Evolutionary conservation across 2,329 filamentous ascomycete genomes (phyloP).

Genomic region (Fusarium decemcellulare): DNA sequence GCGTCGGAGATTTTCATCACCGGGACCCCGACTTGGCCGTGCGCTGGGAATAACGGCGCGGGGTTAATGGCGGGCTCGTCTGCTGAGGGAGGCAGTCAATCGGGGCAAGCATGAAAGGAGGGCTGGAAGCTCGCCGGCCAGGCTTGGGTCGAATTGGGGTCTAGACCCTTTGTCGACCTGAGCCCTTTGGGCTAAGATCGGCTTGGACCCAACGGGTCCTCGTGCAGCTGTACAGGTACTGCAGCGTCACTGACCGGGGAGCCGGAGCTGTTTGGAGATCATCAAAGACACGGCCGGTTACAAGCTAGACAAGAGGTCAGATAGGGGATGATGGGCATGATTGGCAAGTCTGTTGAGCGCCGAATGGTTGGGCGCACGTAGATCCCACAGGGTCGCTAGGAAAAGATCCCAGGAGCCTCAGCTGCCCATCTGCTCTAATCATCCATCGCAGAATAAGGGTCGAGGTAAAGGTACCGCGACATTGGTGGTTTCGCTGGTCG

Average conservation of each 20-base stretch:
- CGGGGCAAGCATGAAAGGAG: slow-evolving; percentile 8
- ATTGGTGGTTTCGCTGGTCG: slow-evolving; percentile 21
- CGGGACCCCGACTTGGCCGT: slow-evolving; percentile 22
- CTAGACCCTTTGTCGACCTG: slow-evolving; percentile 31
- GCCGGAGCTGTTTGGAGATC: slow-evolving; percentile 10
- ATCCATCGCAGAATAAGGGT: neutral
- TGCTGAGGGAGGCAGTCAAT: slow-evolving; percentile 7
- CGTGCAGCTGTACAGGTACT: slow-evolving; percentile 26
- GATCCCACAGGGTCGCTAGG: too few relatives aligned
- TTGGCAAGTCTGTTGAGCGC: neutral
- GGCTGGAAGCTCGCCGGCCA: slow-evolving; percentile 9
- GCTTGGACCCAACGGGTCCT: slow-evolving; percentile 22
- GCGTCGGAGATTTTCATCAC: slow-evolving; percentile 23
- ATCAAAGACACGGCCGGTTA: slow-evolving; percentile 4
- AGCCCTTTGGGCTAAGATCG: slow-evolving; percentile 32
- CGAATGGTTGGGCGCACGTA: too few relatives aligned
- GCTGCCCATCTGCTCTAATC: neutral
- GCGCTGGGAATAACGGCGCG: slow-evolving; percentile 34
- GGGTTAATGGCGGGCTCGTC: slow-evolving; percentile 10
- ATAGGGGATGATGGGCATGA: neutral
- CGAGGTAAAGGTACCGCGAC: slow-evolving; percentile 20
- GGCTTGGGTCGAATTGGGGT: slow-evolving; percentile 31
- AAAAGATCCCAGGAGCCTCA: neutral
- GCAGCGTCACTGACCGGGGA: slow-evolving; percentile 3
- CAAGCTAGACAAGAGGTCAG: neutral